phyloP scores from a whole-genome alignment of 768 basidiomycete species.

The Tylopilus vinaceipallidus region DNA sequence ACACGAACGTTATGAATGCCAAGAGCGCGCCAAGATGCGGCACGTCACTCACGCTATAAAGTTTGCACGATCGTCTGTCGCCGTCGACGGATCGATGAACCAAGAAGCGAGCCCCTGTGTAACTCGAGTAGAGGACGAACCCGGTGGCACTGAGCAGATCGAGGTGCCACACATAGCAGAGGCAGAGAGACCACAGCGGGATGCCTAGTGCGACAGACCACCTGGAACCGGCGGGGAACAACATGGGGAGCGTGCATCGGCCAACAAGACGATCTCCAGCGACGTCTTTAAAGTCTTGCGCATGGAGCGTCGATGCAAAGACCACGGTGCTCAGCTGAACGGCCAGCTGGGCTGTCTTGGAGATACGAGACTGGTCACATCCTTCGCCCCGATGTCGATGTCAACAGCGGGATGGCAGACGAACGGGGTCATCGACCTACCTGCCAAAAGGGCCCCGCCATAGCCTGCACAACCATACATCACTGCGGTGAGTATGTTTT shows the following conservation, averaged over 20 bases:
- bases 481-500: constrained; percentile 31
- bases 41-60: constrained; percentile 21
- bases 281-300: constrained; percentile 37
- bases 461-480: constrained; percentile 34
- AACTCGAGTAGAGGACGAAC: constrained; percentile 18
- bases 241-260: constrained; percentile 41
- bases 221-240: constrained; percentile 28
- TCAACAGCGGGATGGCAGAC: too few relatives aligned
- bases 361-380: constrained; percentile 10
- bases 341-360: constrained; percentile 8
- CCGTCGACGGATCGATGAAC: constrained; percentile 14
- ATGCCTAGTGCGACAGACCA: constrained; percentile 18
- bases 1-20: too few relatives aligned
- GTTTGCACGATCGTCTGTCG: constrained; percentile 23
- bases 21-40: too few relatives aligned
- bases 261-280: constrained; percentile 37
- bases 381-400: too few relatives aligned
- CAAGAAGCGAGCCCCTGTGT: constrained; percentile 20
- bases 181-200: constrained; percentile 26
- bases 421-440: too few relatives aligned
- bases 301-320: constrained; percentile 32
- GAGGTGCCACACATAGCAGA: constrained; percentile 20
- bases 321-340: constrained; percentile 27
- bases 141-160: constrained; percentile 6
- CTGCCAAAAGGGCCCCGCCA: constrained; percentile 35